These are phyloP conservation scores for Ceriops zippeliana DNA, from an alignment of 345 rosid species.

Conservation along the genomic window DNA sequence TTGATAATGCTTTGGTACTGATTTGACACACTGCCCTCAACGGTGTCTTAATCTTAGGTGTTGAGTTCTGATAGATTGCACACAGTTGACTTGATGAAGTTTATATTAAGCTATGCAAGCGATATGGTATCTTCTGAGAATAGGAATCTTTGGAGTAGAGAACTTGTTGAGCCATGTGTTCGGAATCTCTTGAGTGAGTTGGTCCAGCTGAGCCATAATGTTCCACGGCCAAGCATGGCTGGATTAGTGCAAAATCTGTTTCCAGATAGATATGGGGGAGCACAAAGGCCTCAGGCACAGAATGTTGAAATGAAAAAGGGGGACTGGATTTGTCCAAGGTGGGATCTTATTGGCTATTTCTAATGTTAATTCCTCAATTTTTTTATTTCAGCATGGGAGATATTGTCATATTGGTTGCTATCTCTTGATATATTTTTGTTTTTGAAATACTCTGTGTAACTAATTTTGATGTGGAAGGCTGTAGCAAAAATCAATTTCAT, in stretches of 20 bases:
- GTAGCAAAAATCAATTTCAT: not conserved
- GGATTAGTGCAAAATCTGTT: constrained; percentile 35
- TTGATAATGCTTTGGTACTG: not conserved
- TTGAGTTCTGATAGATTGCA: constrained; percentile 38
- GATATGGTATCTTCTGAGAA: constrained; percentile 29
- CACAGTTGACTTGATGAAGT: constrained; percentile 72
- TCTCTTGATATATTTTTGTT: not conserved
- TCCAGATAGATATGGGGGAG: constrained; percentile 41
- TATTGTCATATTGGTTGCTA: not conserved
- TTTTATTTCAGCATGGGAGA: not conserved
- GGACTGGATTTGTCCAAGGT: constrained; percentile 93
- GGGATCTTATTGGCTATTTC: constrained; percentile 2
- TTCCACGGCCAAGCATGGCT: constrained; percentile 27
- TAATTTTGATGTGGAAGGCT: not conserved
- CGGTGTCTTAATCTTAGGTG: constrained; percentile 34
- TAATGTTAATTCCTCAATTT: not conserved
- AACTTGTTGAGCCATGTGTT: constrained; percentile 51
- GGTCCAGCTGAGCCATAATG: constrained; percentile 39
- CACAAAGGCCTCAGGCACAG: constrained; percentile 37
- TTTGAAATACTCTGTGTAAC: not conserved
- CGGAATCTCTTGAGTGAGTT: constrained; percentile 58
- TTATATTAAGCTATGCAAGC: constrained; percentile 65
- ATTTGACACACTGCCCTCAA: not conserved
- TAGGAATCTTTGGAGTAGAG: constrained; percentile 30
- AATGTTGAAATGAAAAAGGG: constrained; percentile 82